Base-by-base conservation (phyloP, 495 filamentous ascomycete species). In the Penicillium coprophilum region DNA sequence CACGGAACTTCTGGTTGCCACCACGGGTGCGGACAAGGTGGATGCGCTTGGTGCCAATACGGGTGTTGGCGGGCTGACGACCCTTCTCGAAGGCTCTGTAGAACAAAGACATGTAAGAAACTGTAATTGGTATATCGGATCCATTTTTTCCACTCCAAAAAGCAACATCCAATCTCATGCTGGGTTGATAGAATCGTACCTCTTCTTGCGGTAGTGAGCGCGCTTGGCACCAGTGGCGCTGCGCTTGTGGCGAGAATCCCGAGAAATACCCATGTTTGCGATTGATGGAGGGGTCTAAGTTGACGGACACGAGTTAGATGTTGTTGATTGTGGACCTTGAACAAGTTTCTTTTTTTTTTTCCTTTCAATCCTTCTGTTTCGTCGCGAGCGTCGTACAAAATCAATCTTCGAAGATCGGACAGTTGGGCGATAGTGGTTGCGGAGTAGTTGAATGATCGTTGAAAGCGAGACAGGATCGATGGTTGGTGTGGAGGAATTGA, bases 1-100 rank as follows among this genome's bases (percentile, higher is more conserved):
- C 94, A 84, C 94, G 95, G 88, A 92, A 96, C 85, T 99, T 99
- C 80, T 85, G 90, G 88, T 97, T 97, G 63, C 94, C 94, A 77
- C 94, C 94, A 77, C 94, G 94, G 66, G 92, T 96, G 79, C 94
- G 94, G 77, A 99, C 95, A 69, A 91, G 82, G 83, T 99, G 94
- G 80, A 99, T 92, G 77, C 94, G 90, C 89, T 97, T 99, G 71
- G 86, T 71, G 68, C 95, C 94, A 79, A 99, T 97, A 86, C 94
- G 90, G 77, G 94, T 99, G 85, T 94, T 96, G 80, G 94, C 90
- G 70, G 93, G 88, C 85, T 99, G 94, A 75, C 94, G 94, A 79
- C 95, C 94, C 77, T 92, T 91, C 86, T 99, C 95, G 87, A 97
- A 99, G 75, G 92, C 95, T 86, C 94, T 89, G 82, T 79, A 57